Evolutionary conservation across 768 basidiomycete genomes (phyloP).

Genomic region (Flagelloscypha sp.): DNA sequence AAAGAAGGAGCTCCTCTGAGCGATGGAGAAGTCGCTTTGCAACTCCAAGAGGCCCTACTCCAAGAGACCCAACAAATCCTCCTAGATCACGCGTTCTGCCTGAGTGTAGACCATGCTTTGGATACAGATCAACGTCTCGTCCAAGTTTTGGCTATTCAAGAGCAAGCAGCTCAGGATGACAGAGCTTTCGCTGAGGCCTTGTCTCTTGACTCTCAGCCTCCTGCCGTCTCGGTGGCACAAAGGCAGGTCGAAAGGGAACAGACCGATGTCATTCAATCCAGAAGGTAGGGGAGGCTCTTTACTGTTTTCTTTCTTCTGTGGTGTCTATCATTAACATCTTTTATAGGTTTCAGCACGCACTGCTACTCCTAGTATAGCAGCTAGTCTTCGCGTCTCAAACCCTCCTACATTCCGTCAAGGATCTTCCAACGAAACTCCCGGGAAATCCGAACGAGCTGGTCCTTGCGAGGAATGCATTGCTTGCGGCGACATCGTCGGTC

Average conservation of each 20-base stretch:
- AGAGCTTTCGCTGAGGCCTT: slow-evolving; percentile 32
- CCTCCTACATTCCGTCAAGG: slow-evolving; percentile 9
- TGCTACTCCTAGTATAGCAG: background rate
- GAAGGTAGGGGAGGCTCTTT: background rate
- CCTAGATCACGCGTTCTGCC: slow-evolving; percentile 31
- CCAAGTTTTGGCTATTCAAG: slow-evolving; percentile 19
- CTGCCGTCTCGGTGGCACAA: slow-evolving; percentile 15
- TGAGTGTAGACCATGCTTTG: slow-evolving; percentile 34
- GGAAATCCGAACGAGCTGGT: too few species aligned
- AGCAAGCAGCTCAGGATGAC: slow-evolving; percentile 34
- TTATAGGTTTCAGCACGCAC: background rate
- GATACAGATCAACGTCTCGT: slow-evolving; percentile 25
- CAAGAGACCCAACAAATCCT: slow-evolving; percentile 20
- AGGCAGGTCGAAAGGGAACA: slow-evolving; percentile 9
- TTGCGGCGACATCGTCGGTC: slow-evolving; percentile 28
- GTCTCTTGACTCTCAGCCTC: slow-evolving; percentile 21
- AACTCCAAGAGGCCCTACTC: slow-evolving; percentile 30
- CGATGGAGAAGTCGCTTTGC: slow-evolving; percentile 40
- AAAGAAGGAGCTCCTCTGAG: slow-evolving; percentile 18
- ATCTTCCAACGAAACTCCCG: slow-evolving; percentile 5
- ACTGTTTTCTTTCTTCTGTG: slow-evolving; percentile 3
- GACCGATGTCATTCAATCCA: slow-evolving; percentile 4
- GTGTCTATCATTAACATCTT: background rate
- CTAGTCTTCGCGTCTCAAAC: background rate
- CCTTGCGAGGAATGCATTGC: slow-evolving; percentile 35